Evolutionary conservation across 148 eudicot genomes (phyloP).

Genomic region (Rhododendron ferrugineum): DNA sequence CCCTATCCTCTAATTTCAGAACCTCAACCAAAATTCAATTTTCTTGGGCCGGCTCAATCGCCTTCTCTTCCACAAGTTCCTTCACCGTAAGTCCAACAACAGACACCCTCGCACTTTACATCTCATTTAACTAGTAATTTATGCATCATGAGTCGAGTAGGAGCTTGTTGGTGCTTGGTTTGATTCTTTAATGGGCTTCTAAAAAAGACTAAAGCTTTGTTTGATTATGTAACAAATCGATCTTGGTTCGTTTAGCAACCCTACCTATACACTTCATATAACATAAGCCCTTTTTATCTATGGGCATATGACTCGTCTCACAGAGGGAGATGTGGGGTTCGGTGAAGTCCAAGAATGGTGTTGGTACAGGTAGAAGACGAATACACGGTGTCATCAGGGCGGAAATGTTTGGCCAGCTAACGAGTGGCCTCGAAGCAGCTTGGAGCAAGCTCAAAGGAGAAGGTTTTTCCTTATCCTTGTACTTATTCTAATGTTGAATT

Average conservation of each 20-base stretch:
- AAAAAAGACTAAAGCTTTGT: too few relatives aligned
- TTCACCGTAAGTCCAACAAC: conserved; percentile 37
- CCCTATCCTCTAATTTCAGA: conserved; percentile 9
- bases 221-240: too few relatives aligned
- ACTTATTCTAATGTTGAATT: background rate
- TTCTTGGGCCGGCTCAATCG: conserved; percentile 34
- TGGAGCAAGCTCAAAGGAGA: conserved; percentile 94
- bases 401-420: conserved; percentile 95
- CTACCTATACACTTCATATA: background rate
- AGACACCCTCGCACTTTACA: background rate
- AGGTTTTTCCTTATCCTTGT: conserved; percentile 38
- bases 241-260: too few relatives aligned
- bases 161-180: background rate
- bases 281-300: background rate
- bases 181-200: background rate
- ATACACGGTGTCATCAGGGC: conserved; percentile 50
- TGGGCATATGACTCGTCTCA: background rate
- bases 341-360: conserved; percentile 40
- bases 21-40: conserved; percentile 17
- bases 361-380: conserved; percentile 26
- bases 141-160: background rate
- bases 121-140: background rate
- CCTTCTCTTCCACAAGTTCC: conserved; percentile 41
- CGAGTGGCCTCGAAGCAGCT: conserved; percentile 86
- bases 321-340: conserved; percentile 72